Evolutionary conservation across 2,329 filamentous ascomycete genomes (phyloP), one percentile per base, ranked within the genome.

Genomic region (Fusarium sp.): DNA sequence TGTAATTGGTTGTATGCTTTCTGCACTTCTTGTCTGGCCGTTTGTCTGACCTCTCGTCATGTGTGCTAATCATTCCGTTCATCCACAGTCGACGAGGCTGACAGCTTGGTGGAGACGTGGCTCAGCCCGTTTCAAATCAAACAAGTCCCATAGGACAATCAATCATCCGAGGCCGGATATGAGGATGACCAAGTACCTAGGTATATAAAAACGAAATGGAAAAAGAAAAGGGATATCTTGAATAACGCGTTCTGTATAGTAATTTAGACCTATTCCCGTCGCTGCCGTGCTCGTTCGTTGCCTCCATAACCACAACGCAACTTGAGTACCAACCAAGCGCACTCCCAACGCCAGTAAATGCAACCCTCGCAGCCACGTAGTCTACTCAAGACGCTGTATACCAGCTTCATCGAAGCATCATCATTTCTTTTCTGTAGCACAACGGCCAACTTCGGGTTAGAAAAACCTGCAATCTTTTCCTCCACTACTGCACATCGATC

Each of bases 131-230:
- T 73, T 20, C 54, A 71, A 74, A 74, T 74, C 53, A 40, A 51
- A 23, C 20, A 27, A 44, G 65, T 67, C 60, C 66, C 49, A 74
- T 72, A 74, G 72, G 72, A 49, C 69, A 64, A 67, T 64, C 13
- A 69, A 63, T 65, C 55, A 49, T 61, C 64, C 62, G 49, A 62
- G 53, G 60, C 67, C 67, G 59, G 49, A 58, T 51, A 53, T 25
- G 40, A 64, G 23, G 53, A 50, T 23, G 46, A 11, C 27, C 38
- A 10, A 31, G n/a, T 46, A 27, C 7, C 7, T 27, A 27, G 7
- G 8, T 27, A 14, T 14, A 10, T 31, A n/a, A 27, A 31, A 23
- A 16, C 36, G 10, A 49, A 11, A 34, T 14, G n/a, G 18, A 9
- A 13, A 23, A 18, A 29, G 29, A 38, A 31, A 36, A 36, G 29